phyloP scores from a whole-genome alignment of 768 basidiomycete genomes.

The Lactarius hatsudake region DNA sequence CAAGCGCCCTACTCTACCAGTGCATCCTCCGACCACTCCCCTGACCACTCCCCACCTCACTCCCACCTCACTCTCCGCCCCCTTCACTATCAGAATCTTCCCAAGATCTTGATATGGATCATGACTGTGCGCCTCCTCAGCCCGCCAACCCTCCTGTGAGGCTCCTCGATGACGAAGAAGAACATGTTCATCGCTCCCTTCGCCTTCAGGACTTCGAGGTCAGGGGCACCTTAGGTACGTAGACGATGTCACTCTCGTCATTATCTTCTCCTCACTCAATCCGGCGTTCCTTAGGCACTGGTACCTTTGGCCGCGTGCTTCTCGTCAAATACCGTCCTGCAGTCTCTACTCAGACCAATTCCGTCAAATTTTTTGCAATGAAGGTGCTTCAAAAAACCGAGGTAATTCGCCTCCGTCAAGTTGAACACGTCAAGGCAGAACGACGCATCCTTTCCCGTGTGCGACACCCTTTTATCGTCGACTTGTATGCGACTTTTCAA shows the following conservation, averaged over 20 bases:
- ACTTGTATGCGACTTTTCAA: conserved; percentile 93
- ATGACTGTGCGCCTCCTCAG: conserved; percentile 23
- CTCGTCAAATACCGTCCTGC: conserved; percentile 71
- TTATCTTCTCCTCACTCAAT: neutral
- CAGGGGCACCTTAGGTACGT: conserved; percentile 69
- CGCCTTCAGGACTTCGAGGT: conserved; percentile 79
- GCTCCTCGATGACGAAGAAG: conserved; percentile 66
- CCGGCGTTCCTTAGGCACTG: conserved; percentile 63
- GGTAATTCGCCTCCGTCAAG: conserved; percentile 86
- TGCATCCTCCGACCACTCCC: conserved; percentile 4
- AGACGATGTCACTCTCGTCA: neutral
- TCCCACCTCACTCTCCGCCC: conserved; percentile 21
- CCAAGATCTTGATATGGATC: conserved; percentile 23
- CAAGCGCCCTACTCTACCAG: conserved; percentile 8
- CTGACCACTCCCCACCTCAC: conserved; percentile 15
- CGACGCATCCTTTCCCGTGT: conserved; percentile 89
- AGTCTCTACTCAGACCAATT: conserved; percentile 43
- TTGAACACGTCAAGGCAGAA: conserved; percentile 97
- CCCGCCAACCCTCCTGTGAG: conserved; percentile 45
- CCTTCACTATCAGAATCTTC: conserved; percentile 11
- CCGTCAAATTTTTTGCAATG: conserved; percentile 74
- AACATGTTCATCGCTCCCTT: conserved; percentile 57
- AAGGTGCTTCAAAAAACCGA: conserved; percentile 86
- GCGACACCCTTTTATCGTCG: conserved; percentile 93
- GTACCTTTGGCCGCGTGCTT: conserved; percentile 92